A percentile compares a stretch with the other conserved stretches of the same genome.
Conservation (phyloP, 257 asterid species). For the Jaltomata sinuosa region DNA sequence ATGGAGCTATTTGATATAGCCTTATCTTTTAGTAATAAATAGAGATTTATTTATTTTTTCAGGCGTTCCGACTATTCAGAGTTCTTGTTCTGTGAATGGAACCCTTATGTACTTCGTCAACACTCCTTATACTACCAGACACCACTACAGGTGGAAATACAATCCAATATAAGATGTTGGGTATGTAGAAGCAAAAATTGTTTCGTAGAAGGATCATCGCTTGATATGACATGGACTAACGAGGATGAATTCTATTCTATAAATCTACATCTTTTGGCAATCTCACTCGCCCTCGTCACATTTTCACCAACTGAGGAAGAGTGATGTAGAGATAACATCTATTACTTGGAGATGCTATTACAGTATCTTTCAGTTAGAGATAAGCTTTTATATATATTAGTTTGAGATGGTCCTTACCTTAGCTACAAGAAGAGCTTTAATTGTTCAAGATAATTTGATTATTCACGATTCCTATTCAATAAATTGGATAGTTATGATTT, state of each 20-base stretch:
- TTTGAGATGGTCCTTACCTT: neutral
- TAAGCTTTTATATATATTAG: neutral
- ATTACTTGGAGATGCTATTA: neutral
- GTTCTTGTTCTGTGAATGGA: neutral
- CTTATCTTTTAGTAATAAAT: neutral
- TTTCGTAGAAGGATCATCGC: neutral
- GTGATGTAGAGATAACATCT: neutral
- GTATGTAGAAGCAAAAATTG: neutral
- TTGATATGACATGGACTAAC: neutral
- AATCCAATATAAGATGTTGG: neutral
- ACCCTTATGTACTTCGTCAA: neutral
- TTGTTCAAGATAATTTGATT: neutral
- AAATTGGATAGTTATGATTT: neutral
- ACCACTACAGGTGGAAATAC: neutral
- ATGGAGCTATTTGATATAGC: neutral
- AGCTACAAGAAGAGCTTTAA: neutral
- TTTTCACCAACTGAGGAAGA: neutral
- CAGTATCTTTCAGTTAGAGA: neutral
- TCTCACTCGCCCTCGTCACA: neutral
- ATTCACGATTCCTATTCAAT: neutral
- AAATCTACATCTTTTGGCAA: neutral
- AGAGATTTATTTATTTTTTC: neutral
- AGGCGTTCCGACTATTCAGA: neutral
- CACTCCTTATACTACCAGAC: neutral
- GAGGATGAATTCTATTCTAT: neutral